These are phyloP conservation scores for Sugiyamaella valdiviana DNA, from an alignment of 805 yeast genomes.

Conservation along the genomic window DNA sequence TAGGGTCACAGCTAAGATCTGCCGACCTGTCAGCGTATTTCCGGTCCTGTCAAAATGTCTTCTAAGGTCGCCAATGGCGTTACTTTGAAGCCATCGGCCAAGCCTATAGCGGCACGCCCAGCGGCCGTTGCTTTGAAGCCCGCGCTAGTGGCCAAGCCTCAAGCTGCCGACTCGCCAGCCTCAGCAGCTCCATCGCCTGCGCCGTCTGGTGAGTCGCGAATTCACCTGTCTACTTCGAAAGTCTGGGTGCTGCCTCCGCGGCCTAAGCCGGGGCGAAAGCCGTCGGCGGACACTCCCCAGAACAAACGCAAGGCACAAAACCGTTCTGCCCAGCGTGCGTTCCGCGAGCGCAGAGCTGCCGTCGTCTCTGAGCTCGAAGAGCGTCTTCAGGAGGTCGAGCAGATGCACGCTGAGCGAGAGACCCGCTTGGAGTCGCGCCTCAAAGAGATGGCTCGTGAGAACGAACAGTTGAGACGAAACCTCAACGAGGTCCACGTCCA, in stretches of 20 bases:
- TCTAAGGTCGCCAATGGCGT: not conserved
- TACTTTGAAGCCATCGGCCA: not conserved
- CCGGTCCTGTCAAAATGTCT: not conserved
- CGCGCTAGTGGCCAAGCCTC: constrained; percentile 1
- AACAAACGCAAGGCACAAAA: constrained; percentile 85
- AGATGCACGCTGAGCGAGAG: constrained; percentile 54
- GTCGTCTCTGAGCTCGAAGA: constrained; percentile 72
- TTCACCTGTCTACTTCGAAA: constrained; percentile 46
- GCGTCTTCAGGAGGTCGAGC: constrained; percentile 58
- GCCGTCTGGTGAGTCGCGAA: not conserved
- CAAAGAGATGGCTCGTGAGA: constrained; percentile 30
- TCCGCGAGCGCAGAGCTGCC: constrained; percentile 80
- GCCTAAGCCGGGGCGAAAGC: constrained; percentile 59
- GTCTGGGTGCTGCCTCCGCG: constrained; percentile 83
- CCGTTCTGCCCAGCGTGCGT: constrained; percentile 90
- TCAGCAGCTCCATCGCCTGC: not conserved
- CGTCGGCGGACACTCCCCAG: constrained; percentile 72
- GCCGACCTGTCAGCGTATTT: not conserved
- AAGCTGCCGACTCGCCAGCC: not conserved
- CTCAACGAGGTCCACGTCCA: constrained; percentile 27
- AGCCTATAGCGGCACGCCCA: not conserved
- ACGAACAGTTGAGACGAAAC: constrained; percentile 30
- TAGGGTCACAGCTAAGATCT: not conserved
- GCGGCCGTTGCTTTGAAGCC: constrained; percentile 4
- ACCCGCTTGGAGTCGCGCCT: constrained; percentile 19